phyloP scores from a whole-genome alignment of 306 rosid species.

The Canavalia ensiformis region DNA sequence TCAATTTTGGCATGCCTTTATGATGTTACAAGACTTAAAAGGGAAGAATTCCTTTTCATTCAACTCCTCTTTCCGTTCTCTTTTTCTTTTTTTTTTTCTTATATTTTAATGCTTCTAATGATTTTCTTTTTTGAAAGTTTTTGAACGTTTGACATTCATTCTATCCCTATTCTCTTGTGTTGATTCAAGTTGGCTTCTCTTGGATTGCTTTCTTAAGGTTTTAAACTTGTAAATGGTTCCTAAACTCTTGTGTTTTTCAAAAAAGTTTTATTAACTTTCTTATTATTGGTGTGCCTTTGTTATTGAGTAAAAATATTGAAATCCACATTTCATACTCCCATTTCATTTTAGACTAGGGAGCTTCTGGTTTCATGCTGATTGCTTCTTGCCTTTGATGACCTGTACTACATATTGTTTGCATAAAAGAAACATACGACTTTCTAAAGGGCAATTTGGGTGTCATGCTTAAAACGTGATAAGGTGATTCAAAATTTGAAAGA shows the following conservation, averaged over 20 bases:
- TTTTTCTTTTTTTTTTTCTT: not conserved
- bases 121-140: not conserved
- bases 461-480: slow-evolving; percentile 3
- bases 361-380: not conserved
- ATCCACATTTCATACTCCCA: not conserved
- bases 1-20: slow-evolving; percentile 28
- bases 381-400: slow-evolving; percentile 13
- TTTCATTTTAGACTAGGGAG: not conserved
- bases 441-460: slow-evolving; percentile 21
- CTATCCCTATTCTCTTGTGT: not conserved
- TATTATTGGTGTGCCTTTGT: not conserved
- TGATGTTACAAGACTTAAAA: not conserved
- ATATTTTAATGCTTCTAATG: not conserved
- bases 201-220: not conserved
- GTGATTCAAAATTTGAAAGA: slow-evolving; percentile 29
- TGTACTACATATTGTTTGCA: slow-evolving; percentile 17
- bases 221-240: not conserved
- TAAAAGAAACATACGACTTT: slow-evolving; percentile 32
- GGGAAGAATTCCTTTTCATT: slow-evolving; percentile 39
- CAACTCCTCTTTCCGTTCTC: not conserved
- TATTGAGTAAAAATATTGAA: not conserved
- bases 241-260: not conserved
- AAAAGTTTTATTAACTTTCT: not conserved
- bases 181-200: not conserved
- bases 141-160: slow-evolving; percentile 35